A percentile compares a stretch with the other conserved stretches of the same genome.
Evolutionary conservation across 2,329 filamentous ascomycete species (phyloP).

Genomic region (Xylaria sp.): DNA sequence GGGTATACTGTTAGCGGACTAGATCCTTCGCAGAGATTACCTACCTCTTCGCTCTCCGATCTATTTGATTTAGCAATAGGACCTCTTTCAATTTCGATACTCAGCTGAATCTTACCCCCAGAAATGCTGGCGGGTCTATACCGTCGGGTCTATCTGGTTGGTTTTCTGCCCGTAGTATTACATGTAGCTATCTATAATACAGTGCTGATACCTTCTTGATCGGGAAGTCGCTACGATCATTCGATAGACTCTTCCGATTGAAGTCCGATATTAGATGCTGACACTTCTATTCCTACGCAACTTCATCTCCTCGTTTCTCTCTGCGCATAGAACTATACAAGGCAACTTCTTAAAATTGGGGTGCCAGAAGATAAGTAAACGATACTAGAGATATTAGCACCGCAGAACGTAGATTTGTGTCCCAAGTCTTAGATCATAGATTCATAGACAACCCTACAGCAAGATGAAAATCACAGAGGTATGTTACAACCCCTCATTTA

Average conservation of each 20-base stretch:
- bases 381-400: background rate
- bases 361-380: background rate
- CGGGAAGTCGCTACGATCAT: background rate
- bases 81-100: background rate
- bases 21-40: constrained; percentile 10
- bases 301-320: background rate
- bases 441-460: background rate
- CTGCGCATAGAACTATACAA: constrained; percentile 43
- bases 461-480: constrained; percentile 38
- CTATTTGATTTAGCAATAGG: background rate
- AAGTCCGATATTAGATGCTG: background rate
- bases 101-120: background rate
- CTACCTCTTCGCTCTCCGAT: background rate
- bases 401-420: background rate
- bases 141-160: background rate
- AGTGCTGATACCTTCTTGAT: constrained; percentile 9
- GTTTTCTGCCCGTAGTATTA: background rate
- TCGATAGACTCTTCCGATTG: background rate
- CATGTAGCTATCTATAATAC: background rate
- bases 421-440: background rate
- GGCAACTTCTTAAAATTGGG: constrained; percentile 34
- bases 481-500: constrained; percentile 6
- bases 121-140: background rate
- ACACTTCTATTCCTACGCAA: background rate
- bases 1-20: constrained; percentile 2